A percentile compares a stretch with the other conserved stretches of the same genome.
phyloP scores from a whole-genome alignment of 495 filamentous ascomycete genomes.

The Neurospora sp. region DNA sequence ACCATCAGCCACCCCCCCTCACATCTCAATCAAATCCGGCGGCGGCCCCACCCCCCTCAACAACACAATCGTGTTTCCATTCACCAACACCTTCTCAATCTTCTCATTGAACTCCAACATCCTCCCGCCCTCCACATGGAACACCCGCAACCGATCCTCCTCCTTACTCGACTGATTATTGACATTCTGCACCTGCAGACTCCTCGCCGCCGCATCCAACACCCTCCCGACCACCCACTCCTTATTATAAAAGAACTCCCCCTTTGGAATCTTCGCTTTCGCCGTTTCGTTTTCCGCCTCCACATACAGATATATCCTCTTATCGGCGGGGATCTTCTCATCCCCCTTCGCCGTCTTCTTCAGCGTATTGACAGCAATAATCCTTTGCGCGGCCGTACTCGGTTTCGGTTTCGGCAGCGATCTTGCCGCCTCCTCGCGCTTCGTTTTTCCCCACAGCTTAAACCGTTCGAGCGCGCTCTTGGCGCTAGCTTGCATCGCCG shows the following conservation, averaged over 20 bases:
- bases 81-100: conserved; percentile 55
- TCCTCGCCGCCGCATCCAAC: conserved; percentile 77
- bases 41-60: conserved; percentile 68
- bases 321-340: conserved; percentile 63
- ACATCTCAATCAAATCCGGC: conserved; percentile 35
- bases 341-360: conserved; percentile 88
- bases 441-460: conserved; percentile 42
- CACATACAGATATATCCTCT: conserved; percentile 74
- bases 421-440: conserved; percentile 35
- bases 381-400: conserved; percentile 45
- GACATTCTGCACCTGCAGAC: conserved; percentile 71
- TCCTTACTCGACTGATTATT: conserved; percentile 76
- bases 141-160: conserved; percentile 70
- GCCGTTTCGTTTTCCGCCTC: conserved; percentile 75
- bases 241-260: conserved; percentile 73
- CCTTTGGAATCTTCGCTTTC: conserved; percentile 62
- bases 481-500: conserved; percentile 45
- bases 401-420: conserved; percentile 51
- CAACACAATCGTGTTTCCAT: conserved; percentile 83
- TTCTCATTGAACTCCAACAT: conserved; percentile 81
- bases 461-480: conserved; percentile 59
- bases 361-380: conserved; percentile 58
- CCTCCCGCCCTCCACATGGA: conserved; percentile 82
- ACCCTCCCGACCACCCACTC: conserved; percentile 85
- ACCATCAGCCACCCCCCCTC: background rate